Evolutionary conservation across 1,284 basidiomycete species (phyloP), one percentile per base, ranked within the genome.

Genomic region (Trametes polyzona): DNA sequence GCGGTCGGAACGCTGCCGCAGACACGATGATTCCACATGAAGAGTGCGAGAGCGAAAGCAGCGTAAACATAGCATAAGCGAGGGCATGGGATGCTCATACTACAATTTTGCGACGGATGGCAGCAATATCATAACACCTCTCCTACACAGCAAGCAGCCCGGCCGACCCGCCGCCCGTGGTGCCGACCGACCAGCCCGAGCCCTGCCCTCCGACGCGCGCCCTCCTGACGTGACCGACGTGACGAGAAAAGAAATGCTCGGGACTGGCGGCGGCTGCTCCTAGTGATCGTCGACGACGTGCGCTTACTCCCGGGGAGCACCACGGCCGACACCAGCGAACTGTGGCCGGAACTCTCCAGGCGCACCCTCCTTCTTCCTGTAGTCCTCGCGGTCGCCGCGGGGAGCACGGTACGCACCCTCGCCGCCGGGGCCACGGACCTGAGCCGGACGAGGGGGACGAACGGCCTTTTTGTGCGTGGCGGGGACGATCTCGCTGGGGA

Each of bases 391-490:
- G 76, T 95, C 92, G 47, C 88, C 88, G 67, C 94, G 90, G 69
- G 93, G 92, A 52, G 92, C 81, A 65, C 93, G 90, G 83, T 95
- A 93, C 30, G 89, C 86, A 71, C 90, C 92, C 37, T 87, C 87
- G 57, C 82, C 86, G 47, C 76, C 77, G 47, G 81, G 81, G 26
- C 59, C 57, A 67, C 92, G 90, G 64, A 88, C 83, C 61, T 78
- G 72, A 49, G 91, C 88, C 37, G 90, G 90, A 67, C 86, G 88
- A 67, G 81, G 82, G 61, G 83, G 85, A 76, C 85, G 93, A 67
- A 74, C 89, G 59, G 92, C 90, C 82, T 95, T 96, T 84, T 96
- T 96, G 86, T 96, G 93, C 66, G 95, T 98, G 60, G 92, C 79
- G 63, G 95, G 95, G 58, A 98, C 95, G 70, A 98, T 97, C 79